Conservation (phyloP, 2,329 filamentous ascomycete genomes). For the Plectosphaerella plurivora region DNA sequence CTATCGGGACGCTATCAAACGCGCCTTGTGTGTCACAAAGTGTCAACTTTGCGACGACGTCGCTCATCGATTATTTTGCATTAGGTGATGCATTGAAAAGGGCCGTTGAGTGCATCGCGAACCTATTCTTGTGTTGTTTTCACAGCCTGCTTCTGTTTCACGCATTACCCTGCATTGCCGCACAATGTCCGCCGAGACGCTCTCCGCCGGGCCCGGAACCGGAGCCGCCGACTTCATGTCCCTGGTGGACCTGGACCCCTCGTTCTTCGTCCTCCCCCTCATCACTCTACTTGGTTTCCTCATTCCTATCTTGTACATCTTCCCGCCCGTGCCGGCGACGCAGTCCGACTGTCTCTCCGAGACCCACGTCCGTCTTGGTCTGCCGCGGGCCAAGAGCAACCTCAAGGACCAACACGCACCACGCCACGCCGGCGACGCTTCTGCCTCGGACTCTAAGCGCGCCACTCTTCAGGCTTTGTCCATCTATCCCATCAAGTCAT, state of each 20-base stretch:
- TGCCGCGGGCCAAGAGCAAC: constrained; percentile 31
- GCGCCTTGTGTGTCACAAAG: neutral
- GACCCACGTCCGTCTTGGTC: constrained; percentile 47
- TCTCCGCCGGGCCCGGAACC: neutral
- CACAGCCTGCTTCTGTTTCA: too few species aligned
- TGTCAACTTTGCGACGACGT: too few species aligned
- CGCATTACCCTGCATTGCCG: too few species aligned
- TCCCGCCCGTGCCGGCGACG: constrained; percentile 49
- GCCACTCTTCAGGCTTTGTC: constrained; percentile 57
- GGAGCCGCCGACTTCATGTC: constrained; percentile 1
- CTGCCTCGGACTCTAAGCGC: neutral
- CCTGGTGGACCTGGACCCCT: constrained; percentile 15
- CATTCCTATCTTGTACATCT: constrained; percentile 48
- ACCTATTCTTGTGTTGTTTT: too few species aligned
- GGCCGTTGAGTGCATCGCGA: too few species aligned
- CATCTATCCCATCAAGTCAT: constrained; percentile 82
- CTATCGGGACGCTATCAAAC: neutral
- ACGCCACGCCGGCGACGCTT: constrained; percentile 9
- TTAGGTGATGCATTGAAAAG: too few species aligned
- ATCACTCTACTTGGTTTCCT: constrained; percentile 45
- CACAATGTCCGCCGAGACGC: neutral
- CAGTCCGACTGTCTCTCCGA: constrained; percentile 49
- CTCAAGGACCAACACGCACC: constrained; percentile 19
- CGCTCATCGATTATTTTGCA: too few species aligned
- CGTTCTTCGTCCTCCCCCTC: constrained; percentile 32